phyloP scores from a whole-genome alignment of 768 basidiomycete species.

The Trametes coccinea region DNA sequence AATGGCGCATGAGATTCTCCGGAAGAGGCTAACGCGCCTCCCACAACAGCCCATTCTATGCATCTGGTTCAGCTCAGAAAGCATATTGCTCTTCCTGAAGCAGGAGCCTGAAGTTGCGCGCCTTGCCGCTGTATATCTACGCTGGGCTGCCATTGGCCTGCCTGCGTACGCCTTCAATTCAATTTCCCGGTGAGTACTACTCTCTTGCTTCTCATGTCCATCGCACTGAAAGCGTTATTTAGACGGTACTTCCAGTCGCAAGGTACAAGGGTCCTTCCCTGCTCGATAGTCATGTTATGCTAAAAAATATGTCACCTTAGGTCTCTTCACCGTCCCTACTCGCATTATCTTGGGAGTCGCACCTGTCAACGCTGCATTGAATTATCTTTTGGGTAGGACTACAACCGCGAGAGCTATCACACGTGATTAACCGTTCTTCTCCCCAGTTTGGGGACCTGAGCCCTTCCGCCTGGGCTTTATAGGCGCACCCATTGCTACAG shows the following conservation, averaged over 20 bases:
- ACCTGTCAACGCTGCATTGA: constrained; percentile 81
- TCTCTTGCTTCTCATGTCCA: neutral
- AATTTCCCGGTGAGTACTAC: constrained; percentile 45
- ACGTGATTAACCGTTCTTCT: neutral
- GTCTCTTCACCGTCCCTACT: constrained; percentile 83
- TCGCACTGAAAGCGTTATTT: neutral
- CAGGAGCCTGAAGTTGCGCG: constrained; percentile 86
- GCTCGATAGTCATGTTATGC: neutral
- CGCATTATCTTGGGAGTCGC: constrained; percentile 80
- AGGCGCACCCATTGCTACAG: constrained; percentile 90
- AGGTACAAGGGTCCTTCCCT: constrained; percentile 39
- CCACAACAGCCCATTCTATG: constrained; percentile 49
- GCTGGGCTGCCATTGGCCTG: constrained; percentile 74
- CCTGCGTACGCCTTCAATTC: constrained; percentile 69
- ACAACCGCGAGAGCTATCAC: no score
- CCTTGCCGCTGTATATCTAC: constrained; percentile 75
- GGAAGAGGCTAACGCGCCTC: neutral
- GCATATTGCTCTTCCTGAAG: constrained; percentile 68
- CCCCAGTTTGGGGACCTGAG: constrained; percentile 76
- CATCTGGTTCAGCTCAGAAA: constrained; percentile 84
- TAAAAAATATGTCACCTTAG: constrained; percentile 33
- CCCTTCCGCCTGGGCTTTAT: constrained; percentile 82
- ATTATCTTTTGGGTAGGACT: constrained; percentile 74
- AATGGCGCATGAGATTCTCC: neutral
- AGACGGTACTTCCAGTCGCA: constrained; percentile 85